Conservation (phyloP, 2,329 filamentous ascomycete species). For the Plectosphaerella cucumerina region DNA sequence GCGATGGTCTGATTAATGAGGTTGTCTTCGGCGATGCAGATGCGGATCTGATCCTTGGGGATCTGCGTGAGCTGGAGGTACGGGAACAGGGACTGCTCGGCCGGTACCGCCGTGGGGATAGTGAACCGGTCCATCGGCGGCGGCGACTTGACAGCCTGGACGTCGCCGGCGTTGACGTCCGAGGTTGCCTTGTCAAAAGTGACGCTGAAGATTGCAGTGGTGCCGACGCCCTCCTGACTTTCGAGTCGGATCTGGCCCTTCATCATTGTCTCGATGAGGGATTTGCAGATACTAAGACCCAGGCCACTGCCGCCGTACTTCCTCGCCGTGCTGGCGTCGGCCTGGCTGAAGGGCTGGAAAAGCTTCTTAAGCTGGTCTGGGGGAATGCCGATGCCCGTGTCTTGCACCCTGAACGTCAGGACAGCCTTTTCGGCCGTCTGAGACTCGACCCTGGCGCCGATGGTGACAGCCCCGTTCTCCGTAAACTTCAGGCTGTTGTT, state of each 20-base stretch:
- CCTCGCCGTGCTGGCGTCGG: slow-evolving; percentile 82
- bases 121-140: slow-evolving; percentile 30
- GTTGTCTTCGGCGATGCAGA: slow-evolving; percentile 95
- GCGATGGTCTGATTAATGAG: slow-evolving; percentile 93
- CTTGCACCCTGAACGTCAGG: slow-evolving; percentile 79
- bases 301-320: slow-evolving; percentile 91
- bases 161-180: slow-evolving; percentile 54
- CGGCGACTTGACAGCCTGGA: slow-evolving; percentile 32
- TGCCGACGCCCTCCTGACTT: slow-evolving; percentile 68
- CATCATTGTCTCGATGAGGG: slow-evolving; percentile 89
- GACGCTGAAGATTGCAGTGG: slow-evolving; percentile 73
- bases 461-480: slow-evolving; percentile 78
- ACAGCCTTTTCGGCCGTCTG: slow-evolving; percentile 68
- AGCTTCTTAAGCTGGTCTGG: slow-evolving; percentile 77
- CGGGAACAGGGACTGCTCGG: slow-evolving; percentile 32
- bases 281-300: slow-evolving; percentile 91
- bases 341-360: slow-evolving; percentile 90
- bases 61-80: slow-evolving; percentile 68
- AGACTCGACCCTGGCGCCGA: slow-evolving; percentile 67
- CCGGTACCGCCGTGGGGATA: slow-evolving; percentile 7
- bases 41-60: slow-evolving; percentile 71
- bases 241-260: slow-evolving; percentile 80
- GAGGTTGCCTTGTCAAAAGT: slow-evolving; percentile 77
- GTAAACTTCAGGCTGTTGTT: slow-evolving; percentile 95
- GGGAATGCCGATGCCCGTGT: slow-evolving; percentile 89